Percentiles rank a stretch among this genome's conserved stretches.
Conservation (phyloP, 225 moss, liverwort and hornwort species). For the Bryoerythrophyllum caledonicum region DNA sequence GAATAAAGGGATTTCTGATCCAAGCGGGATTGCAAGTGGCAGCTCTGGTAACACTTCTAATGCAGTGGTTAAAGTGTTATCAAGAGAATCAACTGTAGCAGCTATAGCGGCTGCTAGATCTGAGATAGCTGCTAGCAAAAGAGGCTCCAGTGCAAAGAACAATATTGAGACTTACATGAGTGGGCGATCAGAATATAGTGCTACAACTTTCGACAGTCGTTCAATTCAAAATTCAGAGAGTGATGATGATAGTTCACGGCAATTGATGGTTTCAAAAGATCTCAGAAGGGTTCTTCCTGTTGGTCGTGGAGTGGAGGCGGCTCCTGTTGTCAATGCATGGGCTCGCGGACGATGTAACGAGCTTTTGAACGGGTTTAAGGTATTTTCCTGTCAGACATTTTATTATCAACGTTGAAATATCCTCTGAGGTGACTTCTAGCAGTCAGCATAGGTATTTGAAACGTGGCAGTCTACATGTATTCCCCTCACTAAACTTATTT, state of each 20-base stretch:
- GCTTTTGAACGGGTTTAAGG: constrained; percentile 40
- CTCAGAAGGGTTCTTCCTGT: constrained; percentile 34
- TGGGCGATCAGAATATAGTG: constrained; percentile 43
- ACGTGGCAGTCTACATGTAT: not conserved
- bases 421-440: constrained; percentile 2
- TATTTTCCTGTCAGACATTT: constrained; percentile 13
- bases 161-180: constrained; percentile 25
- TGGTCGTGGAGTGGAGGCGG: constrained; percentile 32
- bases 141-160: constrained; percentile 31
- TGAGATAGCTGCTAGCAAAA: constrained; percentile 53
- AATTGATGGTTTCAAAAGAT: constrained; percentile 31
- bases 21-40: constrained; percentile 34
- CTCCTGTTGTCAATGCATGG: constrained; percentile 53
- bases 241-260: constrained; percentile 42
- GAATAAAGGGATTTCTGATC: constrained; percentile 33
- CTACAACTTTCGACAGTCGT: constrained; percentile 35
- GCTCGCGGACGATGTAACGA: constrained; percentile 51
- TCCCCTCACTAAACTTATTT: constrained; percentile 5
- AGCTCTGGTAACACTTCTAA: constrained; percentile 31
- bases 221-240: constrained; percentile 48
- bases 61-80: constrained; percentile 33
- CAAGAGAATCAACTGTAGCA: constrained; percentile 47
- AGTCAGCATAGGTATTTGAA: not conserved
- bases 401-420: constrained; percentile 15
- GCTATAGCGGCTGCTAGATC: constrained; percentile 47